Evolutionary conservation across 202 grass and related monocot genomes (phyloP).

Genomic region (Panicum virgatum): DNA sequence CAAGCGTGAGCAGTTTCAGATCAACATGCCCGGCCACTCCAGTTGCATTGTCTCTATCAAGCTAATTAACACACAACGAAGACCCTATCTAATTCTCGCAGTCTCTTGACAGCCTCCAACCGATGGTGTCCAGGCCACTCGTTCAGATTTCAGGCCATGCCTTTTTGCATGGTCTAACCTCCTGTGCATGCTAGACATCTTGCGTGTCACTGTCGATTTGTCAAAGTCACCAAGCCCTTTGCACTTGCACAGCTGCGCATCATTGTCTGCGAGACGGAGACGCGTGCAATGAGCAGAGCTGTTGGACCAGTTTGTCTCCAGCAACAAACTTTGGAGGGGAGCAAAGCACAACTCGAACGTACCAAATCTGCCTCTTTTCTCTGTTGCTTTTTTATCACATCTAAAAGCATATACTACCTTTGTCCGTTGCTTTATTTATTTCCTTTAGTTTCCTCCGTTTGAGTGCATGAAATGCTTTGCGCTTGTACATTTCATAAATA

Average conservation of each 20-base stretch:
- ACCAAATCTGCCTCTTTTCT: not conserved
- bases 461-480: not conserved
- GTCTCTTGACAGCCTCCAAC: not conserved
- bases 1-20: not conserved
- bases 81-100: not conserved
- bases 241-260: not conserved
- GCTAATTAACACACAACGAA: not conserved
- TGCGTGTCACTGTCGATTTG: not conserved
- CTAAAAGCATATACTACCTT: not conserved
- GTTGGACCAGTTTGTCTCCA: not conserved
- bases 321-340: not conserved
- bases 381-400: slow-evolving; percentile 15
- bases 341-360: not conserved
- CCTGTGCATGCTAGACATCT: not conserved
- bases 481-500: too few relatives aligned
- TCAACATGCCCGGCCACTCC: not conserved
- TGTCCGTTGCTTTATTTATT: not conserved
- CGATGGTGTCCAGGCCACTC: not conserved
- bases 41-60: not conserved
- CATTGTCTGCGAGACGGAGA: not conserved
- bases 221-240: not conserved
- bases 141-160: not conserved
- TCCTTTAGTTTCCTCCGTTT: not conserved
- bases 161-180: not conserved
- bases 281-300: not conserved